Base-by-base conservation (phyloP, 2,329 filamentous ascomycete genomes). In the Penicillium sp. region DNA sequence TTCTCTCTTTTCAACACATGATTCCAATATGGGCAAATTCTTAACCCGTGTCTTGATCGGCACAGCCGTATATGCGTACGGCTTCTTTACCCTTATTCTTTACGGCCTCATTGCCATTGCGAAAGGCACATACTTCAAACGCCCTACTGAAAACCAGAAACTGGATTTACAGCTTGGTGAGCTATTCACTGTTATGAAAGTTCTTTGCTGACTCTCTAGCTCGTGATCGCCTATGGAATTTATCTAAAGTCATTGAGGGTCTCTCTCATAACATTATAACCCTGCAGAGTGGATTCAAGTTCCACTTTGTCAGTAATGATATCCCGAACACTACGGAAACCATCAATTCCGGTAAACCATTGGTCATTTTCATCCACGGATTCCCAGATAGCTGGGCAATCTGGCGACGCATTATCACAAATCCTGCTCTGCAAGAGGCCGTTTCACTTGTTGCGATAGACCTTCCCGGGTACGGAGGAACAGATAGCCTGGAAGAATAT, bases 311-410 rank as follows among this genome's bases (percentile, higher is more conserved):
- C 50, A 73, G 74, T 63, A 81, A 73, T 63, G 57, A 73, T 59
- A 49, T 60, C 10, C 52, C 61, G 4, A 54, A 58, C 42, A 58
- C 69, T 67, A 50, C 38, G 14, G 57, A 53, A 19, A 58, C 37
- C 17, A 52, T 53, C 62, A 58, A 44, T 25, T 48, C 57, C 22
- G 57, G 60, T 11, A 74, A 69, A 49, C 73, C 75, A 0, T 67
- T 84, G 16, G 74, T 82, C 25, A 75, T 85, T 38, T 81, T 84
- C 61, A 70, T 85, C 17, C 83, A 85, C 66, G 83, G 83, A 36
- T 86, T 84, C 56, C 83, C 83, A 7, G 83, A 86, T 61, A 83
- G 81, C 53, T 84, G 76, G 69, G 74, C 78, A 11, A 69, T 85
- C 49, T 86, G 82, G 81, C 75, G 76, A 43, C 71, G 78, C 48